These are phyloP conservation scores for Penicillium riverlandense DNA, from an alignment of 495 filamentous ascomycete genomes.

Conservation along the genomic window DNA sequence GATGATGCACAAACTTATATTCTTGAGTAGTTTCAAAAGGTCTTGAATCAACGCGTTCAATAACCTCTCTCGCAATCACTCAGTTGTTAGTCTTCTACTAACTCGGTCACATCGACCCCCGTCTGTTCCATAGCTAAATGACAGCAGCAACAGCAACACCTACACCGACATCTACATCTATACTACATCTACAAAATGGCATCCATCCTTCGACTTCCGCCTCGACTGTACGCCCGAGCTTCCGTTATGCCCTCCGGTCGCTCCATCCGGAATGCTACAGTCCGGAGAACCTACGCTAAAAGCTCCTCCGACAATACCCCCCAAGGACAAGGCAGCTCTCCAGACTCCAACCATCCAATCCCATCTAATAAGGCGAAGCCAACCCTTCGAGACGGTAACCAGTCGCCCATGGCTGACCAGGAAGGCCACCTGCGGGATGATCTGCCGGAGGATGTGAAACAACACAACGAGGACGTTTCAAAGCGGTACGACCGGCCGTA, in stretches of 20 bases:
- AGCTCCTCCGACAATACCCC: not conserved
- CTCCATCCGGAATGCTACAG: not conserved
- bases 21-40: no score
- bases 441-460: slow-evolving; percentile 31
- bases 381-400: slow-evolving; percentile 24
- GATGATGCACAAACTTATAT: no score
- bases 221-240: not conserved
- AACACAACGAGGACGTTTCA: slow-evolving; percentile 31
- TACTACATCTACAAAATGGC: not conserved
- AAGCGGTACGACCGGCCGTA: slow-evolving; percentile 31
- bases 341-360: slow-evolving; percentile 11
- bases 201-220: not conserved
- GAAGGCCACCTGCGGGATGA: slow-evolving; percentile 19
- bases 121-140: no score
- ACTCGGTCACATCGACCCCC: no score
- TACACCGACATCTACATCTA: no score
- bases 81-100: no score
- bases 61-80: no score
- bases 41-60: no score
- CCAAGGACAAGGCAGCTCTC: not conserved
- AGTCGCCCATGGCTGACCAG: slow-evolving; percentile 24
- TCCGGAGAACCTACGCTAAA: slow-evolving; percentile 4
- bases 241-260: not conserved
- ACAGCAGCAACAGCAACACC: no score
- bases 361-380: slow-evolving; percentile 34